Base-by-base conservation (phyloP, 176 grass and related monocot genomes). In the Rhynchospora pubera region DNA sequence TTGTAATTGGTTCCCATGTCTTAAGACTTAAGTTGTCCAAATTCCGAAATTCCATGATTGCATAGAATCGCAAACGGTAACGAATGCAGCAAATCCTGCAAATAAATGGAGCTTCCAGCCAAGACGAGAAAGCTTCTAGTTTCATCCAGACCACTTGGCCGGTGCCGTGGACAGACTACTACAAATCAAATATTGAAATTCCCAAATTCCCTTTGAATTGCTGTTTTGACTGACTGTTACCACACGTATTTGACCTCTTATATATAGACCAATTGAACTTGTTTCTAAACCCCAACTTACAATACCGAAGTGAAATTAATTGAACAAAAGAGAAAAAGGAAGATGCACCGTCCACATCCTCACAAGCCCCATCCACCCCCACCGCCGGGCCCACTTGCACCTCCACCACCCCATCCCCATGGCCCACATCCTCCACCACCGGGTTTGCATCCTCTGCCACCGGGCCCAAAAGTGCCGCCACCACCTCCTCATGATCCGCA, bases 331-430 rank as follows among this genome's bases (percentile, higher is more conserved):
- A 70, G 26, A 23, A 34, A 18, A 81, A 10, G 13, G 30, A 69
- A 84, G 48, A 84, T 84, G 82, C 82, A 72, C 44, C 53, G n/a
- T 53, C 52, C 67, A 11, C n/a, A 65, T 83, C 65, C 62, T 44
- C 62, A 42, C 9, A 12, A 55, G 11, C 53, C 28, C 6, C 44
- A 75, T 58, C 24, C 32, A 19, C 82, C 67, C 0, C 82, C 47
- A 1, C 65, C 82, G 0, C 65, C 81, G 1, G 65, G 65, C 39
- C 80, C 63, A 18, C 62, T 57, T 0, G 62, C 6, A 23, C 46
- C 60, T 46, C 61, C 79, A 1, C 19, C 62, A 11, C 26, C 59
- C 2, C 79, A 62, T 2, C 21, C 28, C 7, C 80, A 19, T 4
- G 50, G 60, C 26, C 79, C 19, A 2, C 80, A 56, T 56, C 58